These are phyloP conservation scores for Lunularia cruciata DNA, from an alignment of 225 moss, liverwort and hornwort genomes.

Conservation along the genomic window DNA sequence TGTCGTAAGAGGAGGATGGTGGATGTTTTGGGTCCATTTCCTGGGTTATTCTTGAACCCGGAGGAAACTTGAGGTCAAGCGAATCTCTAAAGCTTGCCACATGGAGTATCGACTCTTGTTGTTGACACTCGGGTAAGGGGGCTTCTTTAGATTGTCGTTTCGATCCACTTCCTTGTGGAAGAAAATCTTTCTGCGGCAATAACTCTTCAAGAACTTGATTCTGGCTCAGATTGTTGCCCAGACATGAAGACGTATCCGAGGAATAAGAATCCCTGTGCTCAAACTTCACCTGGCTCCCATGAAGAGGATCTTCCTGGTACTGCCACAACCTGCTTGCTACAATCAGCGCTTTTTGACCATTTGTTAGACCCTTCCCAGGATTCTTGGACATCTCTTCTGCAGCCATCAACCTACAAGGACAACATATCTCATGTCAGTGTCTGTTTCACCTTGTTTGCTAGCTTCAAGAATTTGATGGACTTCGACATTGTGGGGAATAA, in stretches of 20 bases:
- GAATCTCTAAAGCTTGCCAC: conserved; percentile 25
- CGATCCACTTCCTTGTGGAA: neutral
- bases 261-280: conserved; percentile 23
- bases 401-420: conserved; percentile 35
- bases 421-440: neutral
- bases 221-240: conserved; percentile 9
- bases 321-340: conserved; percentile 47
- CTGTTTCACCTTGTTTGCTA: no score
- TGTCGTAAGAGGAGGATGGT: conserved; percentile 15
- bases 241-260: conserved; percentile 7
- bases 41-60: conserved; percentile 8
- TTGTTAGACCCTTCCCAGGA: conserved; percentile 36
- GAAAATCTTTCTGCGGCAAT: conserved; percentile 1
- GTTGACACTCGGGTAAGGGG: conserved; percentile 15
- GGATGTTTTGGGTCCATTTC: conserved; percentile 6
- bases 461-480: no score
- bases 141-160: conserved; percentile 2
- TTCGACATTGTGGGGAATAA: no score
- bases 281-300: conserved; percentile 16
- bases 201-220: neutral
- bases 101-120: conserved; percentile 21
- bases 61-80: conserved; percentile 13
- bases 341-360: conserved; percentile 42
- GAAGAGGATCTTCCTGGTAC: conserved; percentile 26
- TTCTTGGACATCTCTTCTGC: conserved; percentile 49